These are phyloP conservation scores for Hepatocystis sp. DNA, from an alignment of 169 alveolate genomes.

Conservation along the genomic window DNA sequence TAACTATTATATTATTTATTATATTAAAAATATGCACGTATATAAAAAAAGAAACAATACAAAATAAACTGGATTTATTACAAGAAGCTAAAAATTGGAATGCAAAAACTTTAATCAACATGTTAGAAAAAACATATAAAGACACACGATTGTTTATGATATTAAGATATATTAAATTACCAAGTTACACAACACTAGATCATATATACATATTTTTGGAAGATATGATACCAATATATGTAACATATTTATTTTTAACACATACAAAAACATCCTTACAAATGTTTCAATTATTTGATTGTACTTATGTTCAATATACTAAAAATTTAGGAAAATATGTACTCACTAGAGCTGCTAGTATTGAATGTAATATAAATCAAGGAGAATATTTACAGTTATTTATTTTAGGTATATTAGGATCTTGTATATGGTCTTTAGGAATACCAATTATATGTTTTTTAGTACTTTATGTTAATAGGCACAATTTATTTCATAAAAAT, in stretches of 20 bases:
- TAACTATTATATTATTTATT: conserved; percentile 81
- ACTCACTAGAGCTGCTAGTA: conserved; percentile 86
- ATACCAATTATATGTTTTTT: conserved; percentile 86
- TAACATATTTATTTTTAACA: conserved; percentile 87
- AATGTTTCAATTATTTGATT: conserved; percentile 88
- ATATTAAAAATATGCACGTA: conserved; percentile 63
- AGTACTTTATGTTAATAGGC: conserved; percentile 83
- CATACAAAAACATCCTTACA: conserved; percentile 85
- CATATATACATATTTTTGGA: conserved; percentile 82
- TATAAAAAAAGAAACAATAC: conserved; percentile 49
- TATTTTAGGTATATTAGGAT: conserved; percentile 84
- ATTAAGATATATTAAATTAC: conserved; percentile 85
- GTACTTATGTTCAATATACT: conserved; percentile 80
- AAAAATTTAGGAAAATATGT: conserved; percentile 79
- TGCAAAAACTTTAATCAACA: conserved; percentile 63
- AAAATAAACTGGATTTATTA: conserved; percentile 73
- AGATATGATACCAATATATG: conserved; percentile 91
- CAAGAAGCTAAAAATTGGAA: conserved; percentile 81
- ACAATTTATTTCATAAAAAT: conserved; percentile 83
- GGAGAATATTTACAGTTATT: conserved; percentile 82
- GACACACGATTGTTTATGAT: conserved; percentile 87
- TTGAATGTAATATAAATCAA: conserved; percentile 80
- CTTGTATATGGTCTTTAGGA: conserved; percentile 88
- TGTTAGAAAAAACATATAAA: conserved; percentile 79
- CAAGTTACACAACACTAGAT: conserved; percentile 80